Conservation (phyloP, 148 eudicot genomes). For the Fallopia convolvulus region DNA sequence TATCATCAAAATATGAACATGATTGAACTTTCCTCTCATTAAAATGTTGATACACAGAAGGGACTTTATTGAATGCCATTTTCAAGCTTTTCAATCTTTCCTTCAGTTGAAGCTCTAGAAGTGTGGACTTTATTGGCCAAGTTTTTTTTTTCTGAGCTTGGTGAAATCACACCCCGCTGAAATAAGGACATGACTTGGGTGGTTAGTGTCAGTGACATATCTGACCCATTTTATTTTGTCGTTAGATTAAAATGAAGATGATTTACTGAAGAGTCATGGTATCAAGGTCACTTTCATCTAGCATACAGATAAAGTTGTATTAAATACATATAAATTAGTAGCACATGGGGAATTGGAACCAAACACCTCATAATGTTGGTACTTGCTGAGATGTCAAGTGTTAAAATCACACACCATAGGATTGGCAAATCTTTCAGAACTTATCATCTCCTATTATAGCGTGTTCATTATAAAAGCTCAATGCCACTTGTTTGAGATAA, state of each 20-base stretch:
- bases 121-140: not conserved
- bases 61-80: not conserved
- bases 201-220: too few species aligned
- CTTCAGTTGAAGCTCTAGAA: not conserved
- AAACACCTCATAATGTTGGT: not conserved
- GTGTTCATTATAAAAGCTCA: too few species aligned
- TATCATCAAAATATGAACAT: too few species aligned
- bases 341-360: not conserved
- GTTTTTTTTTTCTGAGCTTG: not conserved
- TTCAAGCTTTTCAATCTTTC: not conserved
- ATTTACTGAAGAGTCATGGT: not conserved
- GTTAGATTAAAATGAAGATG: not conserved
- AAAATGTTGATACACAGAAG: not conserved
- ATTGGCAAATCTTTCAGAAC: not conserved
- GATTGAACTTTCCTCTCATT: too few species aligned
- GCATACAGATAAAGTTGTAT: not conserved
- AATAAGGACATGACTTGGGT: not conserved
- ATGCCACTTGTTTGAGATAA: too few species aligned
- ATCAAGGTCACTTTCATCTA: not conserved
- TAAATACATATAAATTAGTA: not conserved
- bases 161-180: not conserved
- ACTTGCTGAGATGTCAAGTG: not conserved
- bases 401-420: not conserved
- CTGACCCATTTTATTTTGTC: not conserved
- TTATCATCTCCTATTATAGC: not conserved